Conservation (phyloP, 2,329 filamentous ascomycete species). For the Ophiocordyceps sinensis region DNA sequence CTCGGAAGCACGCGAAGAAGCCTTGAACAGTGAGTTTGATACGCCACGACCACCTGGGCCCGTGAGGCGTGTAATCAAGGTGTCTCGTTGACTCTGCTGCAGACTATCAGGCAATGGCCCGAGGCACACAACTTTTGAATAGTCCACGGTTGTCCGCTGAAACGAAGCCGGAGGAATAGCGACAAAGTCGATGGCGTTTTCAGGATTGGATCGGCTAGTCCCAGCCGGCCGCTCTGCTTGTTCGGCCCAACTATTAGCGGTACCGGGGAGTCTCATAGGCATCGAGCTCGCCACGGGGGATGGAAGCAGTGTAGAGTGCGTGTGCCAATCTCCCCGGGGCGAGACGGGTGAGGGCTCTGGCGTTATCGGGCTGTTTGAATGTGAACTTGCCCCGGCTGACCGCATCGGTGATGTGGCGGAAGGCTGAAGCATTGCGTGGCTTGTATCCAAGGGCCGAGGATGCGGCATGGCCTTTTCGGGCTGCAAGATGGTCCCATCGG, state of each 20-base stretch:
- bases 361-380: slow-evolving; percentile 21
- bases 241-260: slow-evolving; percentile 6
- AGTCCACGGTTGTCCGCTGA: slow-evolving; percentile 36
- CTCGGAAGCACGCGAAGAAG: slow-evolving; percentile 8
- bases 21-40: slow-evolving; percentile 1
- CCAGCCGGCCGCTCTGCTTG: neutral
- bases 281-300: slow-evolving; percentile 25
- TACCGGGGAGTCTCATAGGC: slow-evolving; percentile 8
- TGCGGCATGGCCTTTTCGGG: slow-evolving; percentile 16
- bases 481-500: slow-evolving; percentile 10
- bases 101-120: slow-evolving; percentile 38
- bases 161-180: slow-evolving; percentile 7
- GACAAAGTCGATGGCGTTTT: neutral
- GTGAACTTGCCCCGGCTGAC: slow-evolving; percentile 8
- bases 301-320: slow-evolving; percentile 16
- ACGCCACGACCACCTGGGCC: slow-evolving; percentile 2
- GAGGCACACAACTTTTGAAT: slow-evolving; percentile 37
- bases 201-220: slow-evolving; percentile 4
- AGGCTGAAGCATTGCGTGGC: neutral
- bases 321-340: slow-evolving; percentile 28
- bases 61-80: slow-evolving; percentile 3
- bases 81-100: slow-evolving; percentile 10
- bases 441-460: slow-evolving; percentile 2
- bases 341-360: slow-evolving; percentile 34
- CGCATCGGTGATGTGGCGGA: slow-evolving; percentile 7